Evolutionary conservation across 306 rosid species (phyloP).

Genomic region (Hylodesmum podocarpum): DNA sequence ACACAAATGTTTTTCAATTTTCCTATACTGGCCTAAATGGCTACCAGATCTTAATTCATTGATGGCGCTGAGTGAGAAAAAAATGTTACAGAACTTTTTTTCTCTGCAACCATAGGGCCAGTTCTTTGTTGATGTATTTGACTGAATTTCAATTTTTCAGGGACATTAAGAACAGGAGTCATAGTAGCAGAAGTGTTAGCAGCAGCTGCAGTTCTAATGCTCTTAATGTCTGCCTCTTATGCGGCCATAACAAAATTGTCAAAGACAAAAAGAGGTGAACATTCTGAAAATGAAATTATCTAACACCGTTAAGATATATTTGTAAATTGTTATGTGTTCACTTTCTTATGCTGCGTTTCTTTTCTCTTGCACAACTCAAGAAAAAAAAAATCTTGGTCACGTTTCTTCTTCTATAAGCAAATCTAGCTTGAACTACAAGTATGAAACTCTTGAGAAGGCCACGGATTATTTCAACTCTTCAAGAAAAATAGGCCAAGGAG

Average conservation of each 20-base stretch:
- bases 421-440: slow-evolving; percentile 65
- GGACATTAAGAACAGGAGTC: slow-evolving; percentile 45
- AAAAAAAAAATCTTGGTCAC: slow-evolving; percentile 30
- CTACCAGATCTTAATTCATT: not conserved
- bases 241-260: slow-evolving; percentile 47
- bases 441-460: slow-evolving; percentile 80
- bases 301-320: not conserved
- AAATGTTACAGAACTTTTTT: not conserved
- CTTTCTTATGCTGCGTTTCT: slow-evolving; percentile 8
- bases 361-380: slow-evolving; percentile 37
- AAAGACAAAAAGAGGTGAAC: slow-evolving; percentile 47
- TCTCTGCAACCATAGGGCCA: slow-evolving; percentile 11
- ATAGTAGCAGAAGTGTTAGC: slow-evolving; percentile 55
- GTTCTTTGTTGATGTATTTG: not conserved
- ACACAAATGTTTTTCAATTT: not conserved
- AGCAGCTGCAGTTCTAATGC: slow-evolving; percentile 54
- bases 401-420: slow-evolving; percentile 45
- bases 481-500: slow-evolving; percentile 82
- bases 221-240: slow-evolving; percentile 54
- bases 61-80: not conserved
- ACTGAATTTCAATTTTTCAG: slow-evolving; percentile 37
- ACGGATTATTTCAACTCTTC: slow-evolving; percentile 71
- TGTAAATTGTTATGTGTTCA: not conserved
- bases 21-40: not conserved
- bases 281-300: not conserved